Evolutionary conservation across 2,329 filamentous ascomycete species (phyloP).

Genomic region (Botrytis hyacinthi): DNA sequence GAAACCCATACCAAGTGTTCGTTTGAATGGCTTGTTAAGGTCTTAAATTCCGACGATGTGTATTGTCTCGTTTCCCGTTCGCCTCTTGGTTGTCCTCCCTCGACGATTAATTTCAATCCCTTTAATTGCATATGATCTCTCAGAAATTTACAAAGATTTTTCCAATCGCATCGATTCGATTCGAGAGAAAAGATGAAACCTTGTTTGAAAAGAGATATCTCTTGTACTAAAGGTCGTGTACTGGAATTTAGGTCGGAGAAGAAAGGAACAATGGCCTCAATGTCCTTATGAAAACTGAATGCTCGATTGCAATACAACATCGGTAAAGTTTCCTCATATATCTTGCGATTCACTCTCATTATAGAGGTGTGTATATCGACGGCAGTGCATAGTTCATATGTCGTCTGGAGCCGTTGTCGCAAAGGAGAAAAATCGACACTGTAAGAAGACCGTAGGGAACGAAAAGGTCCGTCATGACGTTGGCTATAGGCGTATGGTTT

Average conservation of each 20-base stretch:
- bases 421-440: constrained; percentile 42
- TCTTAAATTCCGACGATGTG: constrained; percentile 47
- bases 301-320: constrained; percentile 55
- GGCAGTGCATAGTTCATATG: constrained; percentile 51
- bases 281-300: constrained; percentile 58
- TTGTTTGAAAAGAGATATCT: constrained; percentile 55
- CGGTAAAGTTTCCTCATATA: constrained; percentile 55
- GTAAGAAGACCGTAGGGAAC: constrained; percentile 42
- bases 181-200: constrained; percentile 52
- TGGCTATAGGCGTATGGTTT: constrained; percentile 31
- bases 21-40: constrained; percentile 44
- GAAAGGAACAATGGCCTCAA: constrained; percentile 61
- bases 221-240: constrained; percentile 48
- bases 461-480: constrained; percentile 5
- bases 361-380: constrained; percentile 45
- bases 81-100: constrained; percentile 50
- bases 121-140: constrained; percentile 42
- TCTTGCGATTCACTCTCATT: constrained; percentile 47
- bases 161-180: constrained; percentile 57
- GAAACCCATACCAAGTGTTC: constrained; percentile 57
- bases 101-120: constrained; percentile 51
- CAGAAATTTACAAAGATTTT: constrained; percentile 50
- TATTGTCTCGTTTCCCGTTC: constrained; percentile 51
- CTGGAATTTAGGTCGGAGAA: constrained; percentile 53
- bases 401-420: constrained; percentile 49